Evolutionary conservation across 371 early-diverging fungal genomes (phyloP).

Genomic region (Fennellomyces sp.): DNA sequence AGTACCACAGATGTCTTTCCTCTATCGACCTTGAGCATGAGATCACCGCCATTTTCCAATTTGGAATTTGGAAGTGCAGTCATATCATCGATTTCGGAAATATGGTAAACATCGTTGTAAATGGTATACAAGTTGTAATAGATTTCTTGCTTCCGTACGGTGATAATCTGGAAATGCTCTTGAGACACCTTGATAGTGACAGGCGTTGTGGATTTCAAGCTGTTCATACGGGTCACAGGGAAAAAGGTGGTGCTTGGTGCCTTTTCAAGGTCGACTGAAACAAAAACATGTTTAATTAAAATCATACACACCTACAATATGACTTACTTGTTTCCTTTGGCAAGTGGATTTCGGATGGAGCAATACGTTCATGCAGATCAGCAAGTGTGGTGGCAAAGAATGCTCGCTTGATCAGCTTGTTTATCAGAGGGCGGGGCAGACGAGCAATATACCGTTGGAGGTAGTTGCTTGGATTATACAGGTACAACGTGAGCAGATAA

Average conservation of each 20-base stretch:
- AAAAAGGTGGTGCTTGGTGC: constrained; percentile 63
- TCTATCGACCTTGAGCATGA: constrained; percentile 76
- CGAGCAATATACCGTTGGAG: constrained; percentile 70
- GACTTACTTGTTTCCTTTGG: constrained; percentile 71
- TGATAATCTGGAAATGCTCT: constrained; percentile 83
- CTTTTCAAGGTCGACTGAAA: constrained; percentile 64
- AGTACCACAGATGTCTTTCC: constrained; percentile 73
- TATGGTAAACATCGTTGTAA: constrained; percentile 86
- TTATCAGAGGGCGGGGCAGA: constrained; percentile 56
- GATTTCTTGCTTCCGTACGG: constrained; percentile 66
- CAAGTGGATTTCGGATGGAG: constrained; percentile 68
- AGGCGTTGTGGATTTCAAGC: constrained; percentile 52
- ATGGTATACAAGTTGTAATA: constrained; percentile 69
- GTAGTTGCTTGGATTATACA: constrained; percentile 80
- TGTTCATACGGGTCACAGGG: constrained; percentile 61
- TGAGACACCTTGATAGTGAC: constrained; percentile 81
- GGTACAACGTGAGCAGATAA: constrained; percentile 55
- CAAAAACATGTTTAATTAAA: background rate
- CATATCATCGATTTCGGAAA: constrained; percentile 83
- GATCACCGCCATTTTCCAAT: constrained; percentile 74
- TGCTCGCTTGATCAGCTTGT: constrained; percentile 62
- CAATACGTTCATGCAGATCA: constrained; percentile 72
- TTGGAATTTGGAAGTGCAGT: constrained; percentile 45
- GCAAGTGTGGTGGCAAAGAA: constrained; percentile 63
- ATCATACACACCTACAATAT: background rate